These are phyloP conservation scores for Tolypocladium ophioglossoides DNA, from an alignment of 2,329 filamentous ascomycete genomes.

Conservation along the genomic window DNA sequence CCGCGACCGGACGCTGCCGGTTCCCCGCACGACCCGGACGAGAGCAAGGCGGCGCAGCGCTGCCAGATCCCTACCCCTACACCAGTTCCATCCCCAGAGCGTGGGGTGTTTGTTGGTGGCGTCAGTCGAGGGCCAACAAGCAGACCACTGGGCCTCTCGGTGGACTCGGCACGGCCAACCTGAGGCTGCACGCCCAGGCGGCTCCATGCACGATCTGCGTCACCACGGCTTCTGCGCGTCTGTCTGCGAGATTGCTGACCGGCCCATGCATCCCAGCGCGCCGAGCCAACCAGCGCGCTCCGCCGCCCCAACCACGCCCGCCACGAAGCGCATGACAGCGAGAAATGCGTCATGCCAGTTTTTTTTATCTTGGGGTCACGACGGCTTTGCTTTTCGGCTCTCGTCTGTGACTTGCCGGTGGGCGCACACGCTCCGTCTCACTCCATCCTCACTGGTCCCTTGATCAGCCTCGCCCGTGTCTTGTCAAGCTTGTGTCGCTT, in stretches of 20 bases:
- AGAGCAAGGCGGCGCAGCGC: too few species aligned
- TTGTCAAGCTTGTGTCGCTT: background rate
- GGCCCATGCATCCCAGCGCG: background rate
- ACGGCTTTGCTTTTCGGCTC: background rate
- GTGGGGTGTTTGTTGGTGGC: constrained; percentile 1
- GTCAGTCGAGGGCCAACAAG: background rate
- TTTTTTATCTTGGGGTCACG: background rate
- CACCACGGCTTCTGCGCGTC: background rate
- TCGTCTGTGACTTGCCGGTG: too few species aligned
- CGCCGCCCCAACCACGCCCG: constrained; percentile 1
- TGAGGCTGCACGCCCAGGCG: background rate
- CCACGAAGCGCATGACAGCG: constrained; percentile 11
- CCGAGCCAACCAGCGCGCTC: constrained; percentile 1
- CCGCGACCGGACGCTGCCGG: background rate
- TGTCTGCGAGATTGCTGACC: background rate
- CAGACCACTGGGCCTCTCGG: background rate
- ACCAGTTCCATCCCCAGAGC: background rate
- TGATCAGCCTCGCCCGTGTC: background rate
- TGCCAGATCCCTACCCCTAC: background rate
- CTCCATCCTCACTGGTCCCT: background rate
- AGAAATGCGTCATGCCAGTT: constrained; percentile 18
- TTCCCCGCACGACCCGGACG: background rate
- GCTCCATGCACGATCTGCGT: background rate
- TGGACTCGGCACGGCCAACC: background rate
- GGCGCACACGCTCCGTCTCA: background rate